Percentiles rank a stretch among this genome's conserved stretches.
These are phyloP conservation scores for Gossypium thurberi DNA, from an alignment of 345 rosid species.

Conservation along the genomic window DNA sequence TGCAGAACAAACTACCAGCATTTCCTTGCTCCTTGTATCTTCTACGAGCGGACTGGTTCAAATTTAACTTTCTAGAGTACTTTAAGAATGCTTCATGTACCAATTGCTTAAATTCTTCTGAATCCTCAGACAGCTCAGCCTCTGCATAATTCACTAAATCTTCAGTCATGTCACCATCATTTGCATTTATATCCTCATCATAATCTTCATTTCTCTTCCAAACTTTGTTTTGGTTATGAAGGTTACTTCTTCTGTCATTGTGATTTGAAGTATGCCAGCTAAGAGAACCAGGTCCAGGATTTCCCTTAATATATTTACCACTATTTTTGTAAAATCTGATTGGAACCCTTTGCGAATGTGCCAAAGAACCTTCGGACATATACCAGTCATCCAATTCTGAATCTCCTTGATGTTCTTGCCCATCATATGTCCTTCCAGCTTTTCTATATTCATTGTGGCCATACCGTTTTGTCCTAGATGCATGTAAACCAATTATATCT, in stretches of 20 bases:
- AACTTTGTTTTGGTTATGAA: conserved; percentile 29
- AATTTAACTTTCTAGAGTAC: conserved; percentile 45
- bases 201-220: conserved; percentile 42
- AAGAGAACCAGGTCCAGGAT: conserved; percentile 24
- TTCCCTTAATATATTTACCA: conserved; percentile 28
- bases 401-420: conserved; percentile 22
- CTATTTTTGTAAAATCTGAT: conserved; percentile 27
- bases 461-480: conserved; percentile 22
- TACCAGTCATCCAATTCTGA: conserved; percentile 27
- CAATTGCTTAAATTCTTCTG: conserved; percentile 52
- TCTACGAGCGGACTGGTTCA: conserved; percentile 35
- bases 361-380: conserved; percentile 28
- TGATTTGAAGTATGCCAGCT: conserved; percentile 29
- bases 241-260: conserved; percentile 30
- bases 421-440: conserved; percentile 28
- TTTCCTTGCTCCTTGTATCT: conserved; percentile 67
- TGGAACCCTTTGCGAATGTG: conserved; percentile 28
- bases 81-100: conserved; percentile 47
- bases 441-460: conserved; percentile 29
- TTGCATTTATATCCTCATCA: conserved; percentile 26
- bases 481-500: conserved; percentile 24
- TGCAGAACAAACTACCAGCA: conserved; percentile 69
- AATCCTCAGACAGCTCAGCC: conserved; percentile 38
- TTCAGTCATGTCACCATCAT: conserved; percentile 31
- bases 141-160: conserved; percentile 25